A percentile compares a stretch with the other conserved stretches of the same genome.
Conservation (phyloP, 805 yeast species). For the Kodamaea nitidulidarum region DNA sequence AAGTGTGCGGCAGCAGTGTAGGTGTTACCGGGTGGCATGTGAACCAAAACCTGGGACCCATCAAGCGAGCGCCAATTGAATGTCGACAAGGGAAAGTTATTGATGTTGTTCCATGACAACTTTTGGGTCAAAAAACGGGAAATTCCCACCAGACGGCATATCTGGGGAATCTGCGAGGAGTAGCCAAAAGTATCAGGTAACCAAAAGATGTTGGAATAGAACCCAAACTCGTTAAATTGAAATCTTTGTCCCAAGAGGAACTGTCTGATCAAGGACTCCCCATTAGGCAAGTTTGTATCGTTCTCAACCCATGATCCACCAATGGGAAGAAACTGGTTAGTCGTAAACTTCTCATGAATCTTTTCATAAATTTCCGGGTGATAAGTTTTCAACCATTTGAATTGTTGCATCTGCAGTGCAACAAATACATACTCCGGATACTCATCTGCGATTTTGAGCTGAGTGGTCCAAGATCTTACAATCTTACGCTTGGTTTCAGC, state of each 20-base stretch:
- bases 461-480: conserved; percentile 94
- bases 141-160: conserved; percentile 83
- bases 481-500: conserved; percentile 92
- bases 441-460: conserved; percentile 73
- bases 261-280: conserved; percentile 87
- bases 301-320: conserved; percentile 99
- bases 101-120: conserved; percentile 94
- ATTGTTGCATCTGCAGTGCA: conserved; percentile 95
- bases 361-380: conserved; percentile 75
- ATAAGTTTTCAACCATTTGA: conserved; percentile 82
- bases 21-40: conserved; percentile 97
- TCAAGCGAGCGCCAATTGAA: conserved; percentile 96
- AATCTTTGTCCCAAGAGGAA: conserved; percentile 87
- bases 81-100: conserved; percentile 81
- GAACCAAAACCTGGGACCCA: conserved; percentile 88
- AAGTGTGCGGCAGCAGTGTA: conserved; percentile 91
- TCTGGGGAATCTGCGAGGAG: conserved; percentile 90
- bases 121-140: conserved; percentile 87
- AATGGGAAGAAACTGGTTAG: conserved; percentile 78
- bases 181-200: conserved; percentile 97
- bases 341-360: conserved; percentile 60
- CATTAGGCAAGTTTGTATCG: conserved; percentile 93
- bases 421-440: conserved; percentile 93
- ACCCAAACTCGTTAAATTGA: conserved; percentile 74
- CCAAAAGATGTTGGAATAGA: conserved; percentile 79